Evolutionary conservation across 495 filamentous ascomycete genomes (phyloP).

Genomic region (Aspergillus heteromorphus): DNA sequence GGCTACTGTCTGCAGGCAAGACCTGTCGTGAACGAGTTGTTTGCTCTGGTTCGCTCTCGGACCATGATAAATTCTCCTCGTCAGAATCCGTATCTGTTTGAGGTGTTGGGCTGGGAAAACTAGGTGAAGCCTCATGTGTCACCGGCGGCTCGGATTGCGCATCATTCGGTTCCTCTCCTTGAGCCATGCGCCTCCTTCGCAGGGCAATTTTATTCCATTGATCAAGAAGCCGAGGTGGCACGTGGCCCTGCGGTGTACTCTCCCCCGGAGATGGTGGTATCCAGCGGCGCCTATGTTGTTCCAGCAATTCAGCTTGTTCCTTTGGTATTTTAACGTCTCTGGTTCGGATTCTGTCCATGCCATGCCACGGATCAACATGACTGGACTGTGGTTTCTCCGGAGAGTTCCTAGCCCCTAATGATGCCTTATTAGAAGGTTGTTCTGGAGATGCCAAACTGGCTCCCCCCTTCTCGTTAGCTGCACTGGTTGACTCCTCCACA

Average conservation of each 20-base stretch:
- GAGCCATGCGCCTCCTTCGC: constrained; percentile 10
- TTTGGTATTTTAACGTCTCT: constrained; percentile 50
- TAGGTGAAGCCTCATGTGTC: background rate
- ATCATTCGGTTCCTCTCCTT: background rate
- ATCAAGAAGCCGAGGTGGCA: constrained; percentile 29
- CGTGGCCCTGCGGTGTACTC: constrained; percentile 23
- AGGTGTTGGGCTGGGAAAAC: background rate
- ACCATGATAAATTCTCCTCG: constrained; percentile 7
- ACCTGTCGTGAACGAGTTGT: constrained; percentile 1
- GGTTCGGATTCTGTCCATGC: constrained; percentile 35
- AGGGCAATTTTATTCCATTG: constrained; percentile 38
- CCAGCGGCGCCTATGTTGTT: constrained; percentile 42
- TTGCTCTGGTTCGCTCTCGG: constrained; percentile 7
- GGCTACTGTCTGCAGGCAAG: constrained; percentile 26
- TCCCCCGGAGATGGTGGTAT: constrained; percentile 30
- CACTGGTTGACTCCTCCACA: background rate
- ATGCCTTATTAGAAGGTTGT: background rate
- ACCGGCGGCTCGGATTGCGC: constrained; percentile 2
- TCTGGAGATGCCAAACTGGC: background rate
- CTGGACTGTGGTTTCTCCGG: background rate
- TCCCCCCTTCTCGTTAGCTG: background rate
- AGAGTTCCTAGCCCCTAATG: background rate
- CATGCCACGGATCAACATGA: constrained; percentile 29
- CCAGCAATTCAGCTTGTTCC: constrained; percentile 56
- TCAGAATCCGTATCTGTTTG: constrained; percentile 12